Evolutionary conservation across 768 basidiomycete genomes (phyloP).

Genomic region (Agrocybe chaxingu): DNA sequence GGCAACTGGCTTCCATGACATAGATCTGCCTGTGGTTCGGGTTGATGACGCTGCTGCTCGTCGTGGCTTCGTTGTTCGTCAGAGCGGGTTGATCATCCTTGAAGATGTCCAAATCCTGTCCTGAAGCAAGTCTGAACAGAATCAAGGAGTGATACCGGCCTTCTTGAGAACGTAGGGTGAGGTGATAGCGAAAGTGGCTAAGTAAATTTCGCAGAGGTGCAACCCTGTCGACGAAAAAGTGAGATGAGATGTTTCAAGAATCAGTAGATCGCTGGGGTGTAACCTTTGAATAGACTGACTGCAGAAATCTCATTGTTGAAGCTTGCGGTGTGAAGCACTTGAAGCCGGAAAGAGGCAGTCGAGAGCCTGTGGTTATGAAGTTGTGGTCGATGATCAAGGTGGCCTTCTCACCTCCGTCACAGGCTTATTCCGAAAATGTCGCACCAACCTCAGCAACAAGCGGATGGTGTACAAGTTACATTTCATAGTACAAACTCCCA

Average conservation of each 20-base stretch:
- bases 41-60: constrained; percentile 5
- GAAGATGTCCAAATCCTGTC: constrained; percentile 8
- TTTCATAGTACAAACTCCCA: too few relatives aligned
- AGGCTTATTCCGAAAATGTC: too few relatives aligned
- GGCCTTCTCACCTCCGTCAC: too few relatives aligned
- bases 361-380: neutral
- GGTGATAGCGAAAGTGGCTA: constrained; percentile 56
- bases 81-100: neutral
- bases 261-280: neutral
- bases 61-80: neutral
- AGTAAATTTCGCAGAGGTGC: constrained; percentile 40
- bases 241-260: neutral
- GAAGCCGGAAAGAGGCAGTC: neutral
- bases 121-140: constrained; percentile 56
- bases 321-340: neutral
- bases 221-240: constrained; percentile 28
- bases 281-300: constrained; percentile 18
- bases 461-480: too few relatives aligned
- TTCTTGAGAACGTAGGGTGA: constrained; percentile 57
- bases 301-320: constrained; percentile 16
- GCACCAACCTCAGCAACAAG: too few relatives aligned
- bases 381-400: too few relatives aligned
- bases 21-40: constrained; percentile 49
- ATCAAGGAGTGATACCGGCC: constrained; percentile 61
- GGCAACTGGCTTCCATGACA: constrained; percentile 78